Conservation (phyloP, 2,329 filamentous ascomycete genomes). For the Penicillium sp. region DNA sequence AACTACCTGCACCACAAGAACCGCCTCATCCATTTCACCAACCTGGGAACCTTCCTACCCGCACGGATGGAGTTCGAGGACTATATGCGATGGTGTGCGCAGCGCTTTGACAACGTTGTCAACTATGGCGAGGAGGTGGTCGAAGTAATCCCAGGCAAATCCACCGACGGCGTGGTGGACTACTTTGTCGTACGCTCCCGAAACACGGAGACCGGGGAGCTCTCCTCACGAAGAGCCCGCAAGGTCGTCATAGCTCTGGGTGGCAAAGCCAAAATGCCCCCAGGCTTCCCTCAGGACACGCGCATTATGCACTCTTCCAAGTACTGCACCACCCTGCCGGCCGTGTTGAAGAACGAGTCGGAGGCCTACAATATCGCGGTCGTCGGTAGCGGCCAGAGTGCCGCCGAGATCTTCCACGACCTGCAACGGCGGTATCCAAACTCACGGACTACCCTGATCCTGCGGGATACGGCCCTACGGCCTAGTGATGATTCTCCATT, state of each 20-base stretch:
- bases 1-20: slow-evolving; percentile 84
- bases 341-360: slow-evolving; percentile 39
- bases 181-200: slow-evolving; percentile 67
- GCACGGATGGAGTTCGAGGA: slow-evolving; percentile 88
- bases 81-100: slow-evolving; percentile 89
- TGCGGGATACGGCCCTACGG: slow-evolving; percentile 76
- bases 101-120: slow-evolving; percentile 70
- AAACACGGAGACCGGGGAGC: slow-evolving; percentile 51
- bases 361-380: slow-evolving; percentile 71
- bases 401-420: slow-evolving; percentile 93
- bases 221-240: slow-evolving; percentile 41
- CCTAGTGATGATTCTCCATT: slow-evolving; percentile 96
- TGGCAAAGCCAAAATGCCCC: slow-evolving; percentile 67
- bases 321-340: slow-evolving; percentile 57
- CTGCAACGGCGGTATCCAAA: slow-evolving; percentile 79
- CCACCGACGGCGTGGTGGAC: slow-evolving; percentile 53
- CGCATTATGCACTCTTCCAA: slow-evolving; percentile 84
- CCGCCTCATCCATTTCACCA: slow-evolving; percentile 86
- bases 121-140: slow-evolving; percentile 76
- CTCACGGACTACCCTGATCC: slow-evolving; percentile 71
- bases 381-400: slow-evolving; percentile 85
- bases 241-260: slow-evolving; percentile 64
- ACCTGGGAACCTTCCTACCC: slow-evolving; percentile 83
- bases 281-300: slow-evolving; percentile 64
- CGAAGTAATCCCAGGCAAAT: slow-evolving; percentile 62